Conservation (phyloP, 2,329 filamentous ascomycete species). For the Ascochyta koolunga region DNA sequence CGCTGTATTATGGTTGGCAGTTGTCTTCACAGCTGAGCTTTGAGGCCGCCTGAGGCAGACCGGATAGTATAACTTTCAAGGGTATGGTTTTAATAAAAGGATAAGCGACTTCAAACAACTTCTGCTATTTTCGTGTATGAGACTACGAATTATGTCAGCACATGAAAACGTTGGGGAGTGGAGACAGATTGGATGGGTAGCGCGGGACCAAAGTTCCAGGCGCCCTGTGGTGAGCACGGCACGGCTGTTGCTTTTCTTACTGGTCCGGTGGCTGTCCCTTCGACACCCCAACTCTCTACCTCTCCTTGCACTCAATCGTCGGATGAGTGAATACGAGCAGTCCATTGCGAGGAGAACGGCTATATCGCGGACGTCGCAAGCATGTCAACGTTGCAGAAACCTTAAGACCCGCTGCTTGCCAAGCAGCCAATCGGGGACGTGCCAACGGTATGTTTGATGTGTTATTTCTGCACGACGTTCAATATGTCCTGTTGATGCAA, state of each 20-base stretch:
- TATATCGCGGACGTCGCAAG: conserved; percentile 34
- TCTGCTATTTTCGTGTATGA: background rate
- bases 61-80: too few relatives aligned
- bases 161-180: background rate
- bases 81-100: background rate
- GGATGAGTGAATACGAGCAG: conserved; percentile 35
- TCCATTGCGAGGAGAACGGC: conserved; percentile 18
- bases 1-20: conserved; percentile 35
- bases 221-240: conserved; percentile 2
- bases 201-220: background rate
- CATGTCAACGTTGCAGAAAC: conserved; percentile 43
- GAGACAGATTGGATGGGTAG: background rate
- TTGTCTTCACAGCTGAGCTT: conserved; percentile 26
- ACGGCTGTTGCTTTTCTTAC: conserved; percentile 1
- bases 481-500: background rate
- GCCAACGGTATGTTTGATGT: conserved; percentile 33
- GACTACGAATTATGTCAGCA: background rate
- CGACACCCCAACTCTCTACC: background rate
- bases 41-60: background rate
- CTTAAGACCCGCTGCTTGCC: conserved; percentile 44
- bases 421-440: conserved; percentile 34
- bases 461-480: background rate
- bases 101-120: background rate
- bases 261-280: background rate
- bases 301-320: background rate